phyloP scores from a whole-genome alignment of 176 grass and related monocot genomes.

The Phragmites australis region DNA sequence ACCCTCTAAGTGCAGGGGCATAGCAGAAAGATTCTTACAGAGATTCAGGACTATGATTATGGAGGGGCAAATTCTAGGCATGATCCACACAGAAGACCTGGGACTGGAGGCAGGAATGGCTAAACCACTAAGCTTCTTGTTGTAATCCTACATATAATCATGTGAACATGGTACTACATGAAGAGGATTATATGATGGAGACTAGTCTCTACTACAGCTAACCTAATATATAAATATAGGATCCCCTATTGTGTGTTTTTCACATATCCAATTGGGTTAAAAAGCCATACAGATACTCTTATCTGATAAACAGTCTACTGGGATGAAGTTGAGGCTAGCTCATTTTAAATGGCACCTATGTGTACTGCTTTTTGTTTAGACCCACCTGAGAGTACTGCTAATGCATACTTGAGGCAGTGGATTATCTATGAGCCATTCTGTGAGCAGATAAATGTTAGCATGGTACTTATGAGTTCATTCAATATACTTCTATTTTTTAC shows the following conservation, averaged over 20 bases:
- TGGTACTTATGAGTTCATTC: slow-evolving; percentile 5
- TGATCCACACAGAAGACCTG: slow-evolving; percentile 72
- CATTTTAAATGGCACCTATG: slow-evolving; percentile 29
- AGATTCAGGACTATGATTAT: slow-evolving; percentile 83
- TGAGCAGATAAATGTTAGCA: slow-evolving; percentile 24
- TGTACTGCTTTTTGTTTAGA: slow-evolving; percentile 21
- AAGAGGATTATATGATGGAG: slow-evolving; percentile 17
- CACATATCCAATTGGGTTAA: slow-evolving; percentile 29
- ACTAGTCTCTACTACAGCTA: slow-evolving; percentile 16
- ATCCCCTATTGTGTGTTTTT: slow-evolving; percentile 2
- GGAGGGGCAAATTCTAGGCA: slow-evolving; percentile 74
- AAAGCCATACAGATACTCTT: slow-evolving; percentile 15
- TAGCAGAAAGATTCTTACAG: slow-evolving; percentile 68
- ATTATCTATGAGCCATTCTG: slow-evolving; percentile 24
- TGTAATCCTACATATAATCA: slow-evolving; percentile 12
- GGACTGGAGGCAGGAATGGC: slow-evolving; percentile 51
- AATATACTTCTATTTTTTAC: slow-evolving; percentile 20
- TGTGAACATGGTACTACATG: slow-evolving; percentile 26
- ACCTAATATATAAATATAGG: slow-evolving; percentile 27
- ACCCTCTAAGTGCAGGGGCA: slow-evolving; percentile 42
- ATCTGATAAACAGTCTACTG: slow-evolving; percentile 33
- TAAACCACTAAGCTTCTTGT: slow-evolving; percentile 40
- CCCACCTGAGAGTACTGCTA: slow-evolving; percentile 1
- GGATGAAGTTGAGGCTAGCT: slow-evolving; percentile 8
- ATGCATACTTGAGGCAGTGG: slow-evolving; percentile 22